Conservation (phyloP, 1,284 basidiomycete species). For the Mrakiaceae sp. region DNA sequence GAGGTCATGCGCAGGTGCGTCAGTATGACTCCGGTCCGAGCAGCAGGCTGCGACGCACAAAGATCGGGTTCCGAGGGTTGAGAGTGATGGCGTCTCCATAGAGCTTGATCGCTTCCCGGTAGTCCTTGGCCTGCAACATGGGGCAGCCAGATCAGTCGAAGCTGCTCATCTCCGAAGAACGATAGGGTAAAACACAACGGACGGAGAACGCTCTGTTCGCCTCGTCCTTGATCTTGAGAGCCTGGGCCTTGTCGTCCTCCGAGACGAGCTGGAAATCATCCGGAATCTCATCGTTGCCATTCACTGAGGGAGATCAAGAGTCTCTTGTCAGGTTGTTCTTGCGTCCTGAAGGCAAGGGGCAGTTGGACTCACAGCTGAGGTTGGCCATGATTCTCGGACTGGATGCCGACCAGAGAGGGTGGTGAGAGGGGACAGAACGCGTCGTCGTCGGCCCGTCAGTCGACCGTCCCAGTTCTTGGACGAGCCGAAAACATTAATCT, state of each 20-base stretch:
- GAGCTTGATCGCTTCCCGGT: conserved; percentile 51
- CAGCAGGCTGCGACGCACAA: conserved; percentile 15
- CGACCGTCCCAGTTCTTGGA: too few relatives aligned
- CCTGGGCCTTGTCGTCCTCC: conserved; percentile 55
- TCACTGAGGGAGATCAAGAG: not conserved
- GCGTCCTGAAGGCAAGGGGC: not conserved
- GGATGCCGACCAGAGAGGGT: too few relatives aligned
- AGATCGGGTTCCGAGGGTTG: conserved; percentile 47
- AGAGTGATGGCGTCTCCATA: conserved; percentile 67
- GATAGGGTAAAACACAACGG: conserved; percentile 23
- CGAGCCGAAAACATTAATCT: too few relatives aligned
- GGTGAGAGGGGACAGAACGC: too few relatives aligned
- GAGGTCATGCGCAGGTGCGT: not conserved
- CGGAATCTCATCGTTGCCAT: conserved; percentile 29
- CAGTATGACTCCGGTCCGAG: not conserved
- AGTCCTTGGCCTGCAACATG: conserved; percentile 43
- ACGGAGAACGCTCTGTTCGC: conserved; percentile 74
- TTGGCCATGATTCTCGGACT: conserved; percentile 6
- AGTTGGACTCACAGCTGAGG: conserved; percentile 1
- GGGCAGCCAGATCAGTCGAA: not conserved
- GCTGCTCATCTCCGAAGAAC: not conserved
- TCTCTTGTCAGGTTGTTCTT: too few relatives aligned
- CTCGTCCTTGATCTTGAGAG: conserved; percentile 59
- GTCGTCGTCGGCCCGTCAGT: too few relatives aligned
- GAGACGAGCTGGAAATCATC: conserved; percentile 40